phyloP scores from a whole-genome alignment of 1,139 yeast genomes.

The Candida sp. region DNA sequence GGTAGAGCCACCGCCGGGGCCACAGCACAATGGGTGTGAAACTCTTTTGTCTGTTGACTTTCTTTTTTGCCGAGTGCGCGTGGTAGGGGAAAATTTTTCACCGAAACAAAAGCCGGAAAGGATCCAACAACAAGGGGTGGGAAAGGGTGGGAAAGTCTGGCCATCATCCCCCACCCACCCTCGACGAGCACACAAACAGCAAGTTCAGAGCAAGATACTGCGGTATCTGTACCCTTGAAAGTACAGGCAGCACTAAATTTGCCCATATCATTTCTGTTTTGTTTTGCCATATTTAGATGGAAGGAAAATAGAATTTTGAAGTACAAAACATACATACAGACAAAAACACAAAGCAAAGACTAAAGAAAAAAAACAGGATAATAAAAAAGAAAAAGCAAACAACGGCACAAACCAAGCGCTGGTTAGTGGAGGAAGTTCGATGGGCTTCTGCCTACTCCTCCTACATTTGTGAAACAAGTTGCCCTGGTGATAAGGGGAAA shows the following conservation, averaged over 20 bases:
- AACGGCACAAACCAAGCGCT: too few relatives aligned
- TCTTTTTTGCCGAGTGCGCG: background rate
- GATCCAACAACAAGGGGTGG: background rate
- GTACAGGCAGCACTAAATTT: too few relatives aligned
- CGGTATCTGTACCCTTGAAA: too few relatives aligned
- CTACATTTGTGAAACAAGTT: too few relatives aligned
- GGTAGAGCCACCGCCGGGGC: background rate
- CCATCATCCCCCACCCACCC: too few relatives aligned
- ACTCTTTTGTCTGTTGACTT: background rate
- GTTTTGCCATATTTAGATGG: background rate
- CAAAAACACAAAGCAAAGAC: background rate
- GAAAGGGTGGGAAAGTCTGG: too few relatives aligned
- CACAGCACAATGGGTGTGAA: background rate
- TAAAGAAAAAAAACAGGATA: background rate
- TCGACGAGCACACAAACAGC: too few relatives aligned
- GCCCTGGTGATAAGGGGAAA: too few relatives aligned
- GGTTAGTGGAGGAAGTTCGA: too few relatives aligned
- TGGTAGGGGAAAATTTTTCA: background rate
- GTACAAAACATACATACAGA: background rate
- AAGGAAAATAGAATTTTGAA: background rate
- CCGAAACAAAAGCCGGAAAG: background rate
- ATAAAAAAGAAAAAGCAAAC: too few relatives aligned
- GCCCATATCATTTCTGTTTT: constrained; percentile 1
- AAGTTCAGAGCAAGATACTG: too few relatives aligned
- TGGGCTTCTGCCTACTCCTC: too few relatives aligned